These are phyloP conservation scores for Evernia prunastri DNA, from an alignment of 495 filamentous ascomycete species.

Conservation along the genomic window DNA sequence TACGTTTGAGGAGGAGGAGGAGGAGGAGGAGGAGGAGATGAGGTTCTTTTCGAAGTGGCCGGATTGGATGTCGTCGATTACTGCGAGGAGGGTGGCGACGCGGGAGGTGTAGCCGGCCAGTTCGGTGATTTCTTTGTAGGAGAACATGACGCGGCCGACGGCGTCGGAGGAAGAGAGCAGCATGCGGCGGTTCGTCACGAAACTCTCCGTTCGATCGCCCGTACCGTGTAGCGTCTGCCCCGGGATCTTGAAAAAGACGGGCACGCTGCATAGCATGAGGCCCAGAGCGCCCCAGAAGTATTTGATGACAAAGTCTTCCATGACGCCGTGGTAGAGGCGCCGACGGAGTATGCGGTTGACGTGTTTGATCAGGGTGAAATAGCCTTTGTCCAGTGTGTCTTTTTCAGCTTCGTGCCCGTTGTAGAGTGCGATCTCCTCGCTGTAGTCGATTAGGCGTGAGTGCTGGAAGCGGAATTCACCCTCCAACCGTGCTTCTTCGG, in stretches of 20 bases:
- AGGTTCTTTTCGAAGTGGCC: conserved; percentile 94
- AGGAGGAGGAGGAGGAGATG: conserved; percentile 79
- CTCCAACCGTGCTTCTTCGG: conserved; percentile 88
- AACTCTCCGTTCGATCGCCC: conserved; percentile 89
- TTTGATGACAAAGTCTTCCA: conserved; percentile 99
- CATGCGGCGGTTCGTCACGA: conserved; percentile 90
- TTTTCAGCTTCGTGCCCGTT: conserved; percentile 93
- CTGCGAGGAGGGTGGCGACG: conserved; percentile 79
- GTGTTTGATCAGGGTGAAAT: conserved; percentile 98
- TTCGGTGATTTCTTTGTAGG: conserved; percentile 95
- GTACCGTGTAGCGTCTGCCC: conserved; percentile 64
- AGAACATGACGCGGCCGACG: conserved; percentile 95
- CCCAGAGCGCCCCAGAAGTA: conserved; percentile 98
- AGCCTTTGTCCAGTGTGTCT: conserved; percentile 93
- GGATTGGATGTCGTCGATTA: conserved; percentile 85
- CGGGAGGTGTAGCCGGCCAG: conserved; percentile 90
- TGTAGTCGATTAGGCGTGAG: conserved; percentile 87
- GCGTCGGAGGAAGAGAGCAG: conserved; percentile 88
- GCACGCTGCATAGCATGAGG: conserved; percentile 87
- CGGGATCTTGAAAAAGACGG: conserved; percentile 91
- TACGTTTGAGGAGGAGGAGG: conserved; percentile 66
- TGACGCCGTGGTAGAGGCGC: conserved; percentile 89
- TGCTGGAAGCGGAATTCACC: conserved; percentile 96
- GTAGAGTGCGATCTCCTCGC: conserved; percentile 90
- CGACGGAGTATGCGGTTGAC: conserved; percentile 90